Base-by-base conservation (phyloP, 768 basidiomycete genomes). In the Serendipita sp. region DNA sequence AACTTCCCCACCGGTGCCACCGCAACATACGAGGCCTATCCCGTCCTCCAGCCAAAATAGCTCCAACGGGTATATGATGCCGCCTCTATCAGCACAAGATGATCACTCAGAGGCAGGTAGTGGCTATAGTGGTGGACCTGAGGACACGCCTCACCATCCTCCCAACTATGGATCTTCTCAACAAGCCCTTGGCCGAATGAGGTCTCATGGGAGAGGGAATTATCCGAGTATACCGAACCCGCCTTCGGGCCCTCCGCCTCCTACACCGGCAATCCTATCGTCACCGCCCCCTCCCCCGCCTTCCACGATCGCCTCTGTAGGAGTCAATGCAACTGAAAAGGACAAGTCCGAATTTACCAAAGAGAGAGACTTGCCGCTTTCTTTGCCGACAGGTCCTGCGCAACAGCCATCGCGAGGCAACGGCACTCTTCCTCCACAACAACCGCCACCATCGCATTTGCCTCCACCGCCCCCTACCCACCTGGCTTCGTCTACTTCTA, bases 61-160 rank as follows among this genome's bases (percentile, higher is more conserved):
- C n/a, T 34, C 53, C n/a, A 58, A 58, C 26, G 53, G 53, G 9
- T 58, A 58, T 34, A 58, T 33, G 30, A 28, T 9, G 20, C 53
- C 53, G 9, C 53, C 53, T 30, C 24, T 30, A 22, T 58, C 53
- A n/a, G 53, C 53, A 11, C 33, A 58, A 30, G 53, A 58, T 33
- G 53, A 58, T 20, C 53, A 33, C 11, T 58, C 53, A 58, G 53
- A 58, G 53, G 33, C 45, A 7, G 45, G 20, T 34, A 58, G 53
- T 34, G 53, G 53, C 11, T 58, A 58, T 31, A 58, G 53, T 31
- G 53, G 53, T 34, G 53, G 53, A 11, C 53, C 53, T 22, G 53
- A 58, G 31, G 53, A 58, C 53, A 58, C 53, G 26, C 53, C 53
- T 26, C 45, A 48, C 2, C 53, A 58, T 33, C 33, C 17, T 58